Conservation (phyloP, 768 basidiomycete genomes). For the Termitomyces sp. region DNA sequence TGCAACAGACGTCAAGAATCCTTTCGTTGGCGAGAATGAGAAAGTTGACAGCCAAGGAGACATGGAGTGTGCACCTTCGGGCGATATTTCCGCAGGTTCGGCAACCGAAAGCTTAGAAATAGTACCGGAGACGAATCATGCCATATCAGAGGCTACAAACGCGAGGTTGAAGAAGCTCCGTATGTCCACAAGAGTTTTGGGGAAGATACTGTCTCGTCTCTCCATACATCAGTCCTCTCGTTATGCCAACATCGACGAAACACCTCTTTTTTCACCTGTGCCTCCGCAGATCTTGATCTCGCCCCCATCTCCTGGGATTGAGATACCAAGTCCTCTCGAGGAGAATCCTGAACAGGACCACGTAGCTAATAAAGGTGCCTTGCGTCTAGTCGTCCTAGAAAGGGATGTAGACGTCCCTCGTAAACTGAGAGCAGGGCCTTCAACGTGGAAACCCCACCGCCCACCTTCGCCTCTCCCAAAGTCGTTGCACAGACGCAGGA, state of each 20-base stretch:
- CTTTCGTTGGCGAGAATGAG: neutral
- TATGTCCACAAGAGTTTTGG: slow-evolving; percentile 8
- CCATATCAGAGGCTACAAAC: neutral
- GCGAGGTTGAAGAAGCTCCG: slow-evolving; percentile 4
- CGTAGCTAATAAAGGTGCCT: neutral
- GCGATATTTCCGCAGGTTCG: neutral
- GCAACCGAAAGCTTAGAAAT: neutral
- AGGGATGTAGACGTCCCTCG: neutral
- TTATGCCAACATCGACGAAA: neutral
- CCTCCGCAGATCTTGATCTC: slow-evolving; percentile 11
- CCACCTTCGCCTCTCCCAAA: slow-evolving; percentile 14
- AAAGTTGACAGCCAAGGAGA: neutral
- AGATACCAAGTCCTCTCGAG: neutral
- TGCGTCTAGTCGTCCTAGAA: neutral
- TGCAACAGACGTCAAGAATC: neutral
- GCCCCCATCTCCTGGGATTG: slow-evolving; percentile 10
- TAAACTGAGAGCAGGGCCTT: neutral
- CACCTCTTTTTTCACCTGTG: slow-evolving; percentile 1
- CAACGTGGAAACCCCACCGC: slow-evolving; percentile 14
- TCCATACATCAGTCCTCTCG: slow-evolving; percentile 5
- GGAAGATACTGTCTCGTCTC: slow-evolving; percentile 14
- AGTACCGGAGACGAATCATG: neutral
- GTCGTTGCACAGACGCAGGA: slow-evolving; percentile 1
- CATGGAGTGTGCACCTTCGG: neutral
- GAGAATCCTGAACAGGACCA: neutral